Conservation (phyloP, 2,329 filamentous ascomycete genomes). For the Aspergillus novoparasiticus region DNA sequence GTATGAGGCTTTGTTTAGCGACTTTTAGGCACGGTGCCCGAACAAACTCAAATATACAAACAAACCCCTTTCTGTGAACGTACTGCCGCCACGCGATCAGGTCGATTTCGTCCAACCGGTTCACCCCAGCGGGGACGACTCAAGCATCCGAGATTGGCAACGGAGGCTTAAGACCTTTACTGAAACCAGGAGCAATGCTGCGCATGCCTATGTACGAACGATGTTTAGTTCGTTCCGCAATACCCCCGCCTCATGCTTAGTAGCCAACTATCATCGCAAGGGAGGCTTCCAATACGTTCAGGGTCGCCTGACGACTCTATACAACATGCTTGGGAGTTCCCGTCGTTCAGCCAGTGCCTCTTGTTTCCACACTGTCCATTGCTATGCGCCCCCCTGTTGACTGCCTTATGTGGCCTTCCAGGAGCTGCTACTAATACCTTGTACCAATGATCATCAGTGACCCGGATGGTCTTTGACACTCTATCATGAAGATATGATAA, state of each 20-base stretch:
- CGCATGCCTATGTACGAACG: neutral
- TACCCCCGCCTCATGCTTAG: neutral
- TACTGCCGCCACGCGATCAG: neutral
- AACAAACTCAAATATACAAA: neutral
- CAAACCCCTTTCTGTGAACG: neutral
- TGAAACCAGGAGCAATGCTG: neutral
- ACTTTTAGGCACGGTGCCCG: constrained; percentile 54
- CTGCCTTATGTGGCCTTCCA: neutral
- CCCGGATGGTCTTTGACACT: neutral
- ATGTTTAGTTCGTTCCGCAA: neutral
- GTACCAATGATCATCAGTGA: neutral
- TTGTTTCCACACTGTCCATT: neutral
- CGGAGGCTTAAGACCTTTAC: neutral
- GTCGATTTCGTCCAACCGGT: neutral
- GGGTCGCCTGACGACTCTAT: neutral
- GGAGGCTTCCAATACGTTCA: neutral
- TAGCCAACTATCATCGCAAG: neutral
- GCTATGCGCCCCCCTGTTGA: neutral
- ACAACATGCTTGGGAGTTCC: neutral
- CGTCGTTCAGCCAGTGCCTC: neutral
- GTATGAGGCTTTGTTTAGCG: constrained; percentile 62
- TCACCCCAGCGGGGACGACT: neutral
- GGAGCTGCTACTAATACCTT: neutral
- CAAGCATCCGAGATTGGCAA: neutral
- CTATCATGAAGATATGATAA: neutral